These are phyloP conservation scores for Eucalyptus marginata DNA, from an alignment of 345 rosid species.

Conservation along the genomic window DNA sequence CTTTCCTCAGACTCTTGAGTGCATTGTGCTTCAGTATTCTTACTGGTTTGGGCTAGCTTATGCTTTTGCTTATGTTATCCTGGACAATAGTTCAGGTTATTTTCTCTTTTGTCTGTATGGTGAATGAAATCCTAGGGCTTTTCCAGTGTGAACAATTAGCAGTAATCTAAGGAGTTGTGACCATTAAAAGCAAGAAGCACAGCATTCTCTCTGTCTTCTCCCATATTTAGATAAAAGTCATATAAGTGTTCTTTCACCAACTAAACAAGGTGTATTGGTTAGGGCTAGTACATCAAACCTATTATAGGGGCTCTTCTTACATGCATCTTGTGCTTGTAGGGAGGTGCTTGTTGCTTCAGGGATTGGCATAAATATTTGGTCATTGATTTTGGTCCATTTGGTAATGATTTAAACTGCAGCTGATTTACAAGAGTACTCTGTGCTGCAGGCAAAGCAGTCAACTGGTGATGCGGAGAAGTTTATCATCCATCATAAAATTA, in stretches of 20 bases:
- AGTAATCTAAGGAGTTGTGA: neutral
- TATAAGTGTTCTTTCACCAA: neutral
- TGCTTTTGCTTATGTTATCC: neutral
- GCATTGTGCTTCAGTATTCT: neutral
- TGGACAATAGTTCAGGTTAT: neutral
- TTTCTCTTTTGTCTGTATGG: neutral
- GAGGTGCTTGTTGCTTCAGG: neutral
- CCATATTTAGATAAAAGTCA: neutral
- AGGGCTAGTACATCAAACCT: neutral
- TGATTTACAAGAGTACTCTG: neutral
- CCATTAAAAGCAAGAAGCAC: neutral
- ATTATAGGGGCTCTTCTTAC: neutral
- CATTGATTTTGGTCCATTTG: neutral
- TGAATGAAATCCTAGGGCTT: neutral
- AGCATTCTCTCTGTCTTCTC: neutral
- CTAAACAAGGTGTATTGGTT: neutral
- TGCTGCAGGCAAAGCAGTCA: slow-evolving; percentile 38
- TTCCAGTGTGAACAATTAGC: neutral
- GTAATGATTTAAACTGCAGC: neutral
- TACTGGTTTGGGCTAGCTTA: neutral
- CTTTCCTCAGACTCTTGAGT: neutral
- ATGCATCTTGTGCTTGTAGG: neutral
- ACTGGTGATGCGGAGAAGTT: slow-evolving; percentile 79
- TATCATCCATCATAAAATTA: slow-evolving; percentile 35
- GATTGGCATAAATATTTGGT: neutral